Base-by-base conservation (phyloP, 2,329 filamentous ascomycete species). In the Helicocarpus griseus region DNA sequence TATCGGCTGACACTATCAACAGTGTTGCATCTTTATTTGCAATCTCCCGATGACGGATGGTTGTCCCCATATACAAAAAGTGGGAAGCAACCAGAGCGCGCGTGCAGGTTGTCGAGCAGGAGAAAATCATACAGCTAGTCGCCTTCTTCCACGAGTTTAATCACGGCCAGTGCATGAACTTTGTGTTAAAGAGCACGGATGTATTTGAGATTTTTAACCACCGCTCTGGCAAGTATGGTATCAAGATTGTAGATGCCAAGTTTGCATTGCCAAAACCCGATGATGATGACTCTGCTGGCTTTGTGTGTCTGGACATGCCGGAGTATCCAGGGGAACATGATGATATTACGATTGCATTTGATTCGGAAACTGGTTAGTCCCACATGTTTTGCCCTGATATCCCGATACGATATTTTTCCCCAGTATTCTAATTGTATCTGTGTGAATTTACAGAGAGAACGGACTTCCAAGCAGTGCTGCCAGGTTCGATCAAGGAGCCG, bases 281-380 rank as follows among this genome's bases (percentile, higher is more conserved):
- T 38, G 66, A 72, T 17, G 72, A 77, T 48, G 70, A 72, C 3
- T 66, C 84, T 55, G 80, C 82, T 64, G 79, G 82, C 24, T 95
- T 91, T 71, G 78, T 95, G 36, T 93, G 87, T 65, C 70, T 95
- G 53, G 90, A 95, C 67, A 80, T 89, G 67, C 85, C 89, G 17
- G 89, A 95, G 61, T 87, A 94, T 67, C 87, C 89, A 1, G 87
- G 87, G 48, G 90, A 95, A 71, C 89, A 95, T 69, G 90, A 95
- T 66, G 90, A 96, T 71, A 88, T 96, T 58, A 80, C 84, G 9
- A 83, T 96, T 61, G 70, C 84, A 54, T 96, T 96, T 73, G 89
- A 95, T 57, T 83, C 77, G 43, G 85, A 88, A 65, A 74, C 78
- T 62, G 85, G 86, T 89, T 69, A 74, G 85, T 76, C 49, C 39